Evolutionary conservation across 2,329 filamentous ascomycete genomes (phyloP), one percentile per base, ranked within the genome.

Genomic region (Scedosporium minutisporum): DNA sequence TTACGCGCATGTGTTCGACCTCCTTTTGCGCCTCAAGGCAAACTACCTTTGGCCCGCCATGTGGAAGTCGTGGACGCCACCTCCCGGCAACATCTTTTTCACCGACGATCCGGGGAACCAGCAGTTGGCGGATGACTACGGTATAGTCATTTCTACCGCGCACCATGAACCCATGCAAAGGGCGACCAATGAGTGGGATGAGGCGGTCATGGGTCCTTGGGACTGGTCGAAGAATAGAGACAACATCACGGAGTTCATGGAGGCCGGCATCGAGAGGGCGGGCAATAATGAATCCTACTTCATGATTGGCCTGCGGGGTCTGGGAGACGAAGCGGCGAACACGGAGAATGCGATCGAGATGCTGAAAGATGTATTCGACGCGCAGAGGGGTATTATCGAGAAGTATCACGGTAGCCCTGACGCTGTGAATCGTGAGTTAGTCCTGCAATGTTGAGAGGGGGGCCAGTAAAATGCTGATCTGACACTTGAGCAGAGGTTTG

Each of bases 1-100:
- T 65, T 88, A 89, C 69, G 74, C 74, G 12, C 79, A 80, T 16
- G 80, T 89, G 0, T 88, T 88, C 65, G 86, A 89, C 67, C 76
- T 89, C 4, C 72, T 87, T 1, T 75, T 87, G 3, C 76, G 85
- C 14, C 76, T 86, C 21, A 81, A 78, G 68, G 67, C 84, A 1
- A 88, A 88, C 68, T 88, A 86, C 65, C 73, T 88, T 61, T 88
- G 86, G 86, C 86, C 85, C 0, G 84, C 86, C 0, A 85, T 85
- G 80, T 88, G 86, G 84, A 57, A 57, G 42, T 61, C 59, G 6
- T 51, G 23, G 18, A 61, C 59, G 10, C 59, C 59, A 7, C 42
- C 42, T 14, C 59, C 59, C 9, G 59, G 59, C 77, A 0, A 77
- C 77, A 7, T 79, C 80, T 88, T 89, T 72, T 83, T 84, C 66